Conservation (phyloP, 345 rosid species). For the Melastoma malabathricum region DNA sequence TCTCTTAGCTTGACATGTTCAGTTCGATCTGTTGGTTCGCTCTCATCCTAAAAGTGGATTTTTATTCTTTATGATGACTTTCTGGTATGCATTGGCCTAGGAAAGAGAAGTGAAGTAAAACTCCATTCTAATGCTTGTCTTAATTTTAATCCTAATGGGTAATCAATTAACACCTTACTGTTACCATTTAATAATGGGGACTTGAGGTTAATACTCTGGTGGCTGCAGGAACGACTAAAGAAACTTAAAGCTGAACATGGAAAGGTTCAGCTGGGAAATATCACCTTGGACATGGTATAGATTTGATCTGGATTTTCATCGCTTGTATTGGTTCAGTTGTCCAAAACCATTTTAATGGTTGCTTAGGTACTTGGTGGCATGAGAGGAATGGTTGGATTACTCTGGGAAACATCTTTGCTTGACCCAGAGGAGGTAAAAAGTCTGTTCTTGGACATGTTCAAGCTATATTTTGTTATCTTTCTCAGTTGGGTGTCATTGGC, state of each 20-base stretch:
- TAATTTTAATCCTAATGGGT: no score
- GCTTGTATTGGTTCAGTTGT: no score
- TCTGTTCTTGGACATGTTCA: neutral
- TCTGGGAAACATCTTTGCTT: slow-evolving; percentile 96
- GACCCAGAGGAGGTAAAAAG: slow-evolving; percentile 80
- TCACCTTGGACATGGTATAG: slow-evolving; percentile 83
- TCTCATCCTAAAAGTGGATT: no score
- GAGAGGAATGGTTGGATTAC: slow-evolving; percentile 98
- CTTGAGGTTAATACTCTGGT: neutral
- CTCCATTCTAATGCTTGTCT: no score
- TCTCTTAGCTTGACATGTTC: no score
- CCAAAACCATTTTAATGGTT: no score
- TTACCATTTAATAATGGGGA: no score
- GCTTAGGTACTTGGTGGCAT: slow-evolving; percentile 88
- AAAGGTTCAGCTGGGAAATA: slow-evolving; percentile 81
- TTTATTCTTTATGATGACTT: no score
- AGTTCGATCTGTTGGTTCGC: no score
- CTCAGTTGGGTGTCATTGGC: slow-evolving; percentile 1
- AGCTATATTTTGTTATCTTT: neutral
- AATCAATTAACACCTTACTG: no score
- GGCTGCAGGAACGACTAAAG: slow-evolving; percentile 69
- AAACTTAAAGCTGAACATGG: slow-evolving; percentile 76
- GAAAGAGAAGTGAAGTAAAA: no score
- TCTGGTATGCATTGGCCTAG: no score
- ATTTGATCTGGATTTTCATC: neutral